Conservation (phyloP, 352 stramenopile genomes). For the Phytophthora pisi region DNA sequence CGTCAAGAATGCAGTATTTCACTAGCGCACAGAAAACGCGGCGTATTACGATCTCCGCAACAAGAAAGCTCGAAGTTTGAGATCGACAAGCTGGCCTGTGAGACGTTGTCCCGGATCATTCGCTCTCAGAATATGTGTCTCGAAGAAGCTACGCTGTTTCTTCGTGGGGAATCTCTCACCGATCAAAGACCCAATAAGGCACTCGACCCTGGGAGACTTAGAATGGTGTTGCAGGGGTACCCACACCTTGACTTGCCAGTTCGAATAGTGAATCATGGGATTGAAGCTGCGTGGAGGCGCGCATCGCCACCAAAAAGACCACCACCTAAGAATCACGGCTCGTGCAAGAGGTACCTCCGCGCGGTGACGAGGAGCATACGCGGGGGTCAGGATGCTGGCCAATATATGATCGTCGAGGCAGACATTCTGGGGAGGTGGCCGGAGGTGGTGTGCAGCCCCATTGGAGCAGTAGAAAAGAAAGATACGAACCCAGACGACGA, state of each 20-base stretch:
- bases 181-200: not conserved
- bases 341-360: not conserved
- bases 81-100: no score
- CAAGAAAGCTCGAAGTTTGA: no score
- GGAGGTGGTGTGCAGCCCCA: conserved; percentile 5
- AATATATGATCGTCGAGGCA: conserved; percentile 19
- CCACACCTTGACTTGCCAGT: not conserved
- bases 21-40: no score
- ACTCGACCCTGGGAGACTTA: not conserved
- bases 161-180: not conserved
- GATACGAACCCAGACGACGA: not conserved
- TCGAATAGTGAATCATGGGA: not conserved
- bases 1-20: no score
- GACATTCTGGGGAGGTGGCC: conserved; percentile 12
- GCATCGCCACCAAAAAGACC: not conserved
- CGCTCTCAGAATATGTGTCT: no score
- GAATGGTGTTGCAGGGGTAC: not conserved
- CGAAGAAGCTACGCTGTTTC: not conserved
- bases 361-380: conserved; percentile 14
- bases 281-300: not conserved
- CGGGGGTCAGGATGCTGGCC: conserved; percentile 13
- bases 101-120: no score
- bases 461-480: conserved; percentile 4
- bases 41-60: no score
- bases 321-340: conserved; percentile 12